Base-by-base conservation (phyloP, 805 yeast genomes). In the Starmerella scarabaei region DNA sequence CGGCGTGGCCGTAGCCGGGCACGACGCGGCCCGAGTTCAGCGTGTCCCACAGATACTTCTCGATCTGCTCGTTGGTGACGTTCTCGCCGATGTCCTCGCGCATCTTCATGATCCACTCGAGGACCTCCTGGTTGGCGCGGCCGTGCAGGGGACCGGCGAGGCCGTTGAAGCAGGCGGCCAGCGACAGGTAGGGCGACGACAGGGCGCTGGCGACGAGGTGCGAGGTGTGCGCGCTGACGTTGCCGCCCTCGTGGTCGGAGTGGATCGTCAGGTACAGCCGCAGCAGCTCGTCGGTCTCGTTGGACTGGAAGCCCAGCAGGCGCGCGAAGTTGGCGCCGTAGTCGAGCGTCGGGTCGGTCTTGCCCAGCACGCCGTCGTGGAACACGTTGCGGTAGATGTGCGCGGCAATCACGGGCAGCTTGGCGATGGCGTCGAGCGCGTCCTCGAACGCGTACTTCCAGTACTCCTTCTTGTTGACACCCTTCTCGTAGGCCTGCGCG, bases 1-100 rank as follows among this genome's bases (percentile, higher is more conserved):
- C 91, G 42, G 88, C 91, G 61, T 80, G 91, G 55, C 91, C 91
- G 61, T 80, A 80, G 60, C 91, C 91, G 59, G 91, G 91, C 51
- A 80, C 77, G 55, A 80, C 91, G 62, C 91, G 77, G 57, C 88
- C 86, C 43, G 80, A 64, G 61, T 80, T 80, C 54, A 80, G 68
- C 38, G 83, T 77, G 40, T 75, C 77, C 86, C 88, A 78, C 50
- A 80, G 64, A 68, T 77, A 78, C 60, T 74, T 73, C 64, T 75
- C 83, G 55, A 80, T 75, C 57, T 77, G 71, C 57, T 68, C 76
- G 60, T 68, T 69, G 52, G 81, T 67, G 65, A 68, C 73, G 54
- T 75, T 76, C 62, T 85, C 93, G 53, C 75, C 69, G 56, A 80
- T 68, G 54, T 70, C 71, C 47, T 65, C 64, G 63, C 71, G 67